Evolutionary conservation across 2,329 filamentous ascomycete species (phyloP).

Genomic region (Arthroderma uncinatum): DNA sequence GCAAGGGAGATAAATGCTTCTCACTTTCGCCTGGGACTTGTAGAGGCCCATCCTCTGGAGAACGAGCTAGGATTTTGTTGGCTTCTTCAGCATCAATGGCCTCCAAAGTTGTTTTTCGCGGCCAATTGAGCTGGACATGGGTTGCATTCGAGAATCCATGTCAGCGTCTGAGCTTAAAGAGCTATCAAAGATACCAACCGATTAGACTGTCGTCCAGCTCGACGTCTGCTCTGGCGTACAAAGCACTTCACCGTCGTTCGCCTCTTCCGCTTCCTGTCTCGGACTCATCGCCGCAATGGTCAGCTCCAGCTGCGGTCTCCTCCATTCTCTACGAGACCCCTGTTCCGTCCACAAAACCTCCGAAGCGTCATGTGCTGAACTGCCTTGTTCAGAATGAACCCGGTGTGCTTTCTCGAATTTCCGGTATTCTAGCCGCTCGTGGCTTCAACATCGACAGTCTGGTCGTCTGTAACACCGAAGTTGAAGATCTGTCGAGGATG

Average conservation of each 20-base stretch:
- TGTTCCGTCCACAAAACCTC: slow-evolving; percentile 65
- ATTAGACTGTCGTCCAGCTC: slow-evolving; percentile 39
- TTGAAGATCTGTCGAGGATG: slow-evolving; percentile 94
- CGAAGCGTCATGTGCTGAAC: slow-evolving; percentile 93
- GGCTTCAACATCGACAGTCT: slow-evolving; percentile 99
- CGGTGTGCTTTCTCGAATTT: slow-evolving; percentile 89
- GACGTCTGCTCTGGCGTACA: slow-evolving; percentile 92
- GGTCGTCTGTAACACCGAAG: slow-evolving; percentile 95
- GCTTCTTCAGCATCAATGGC: not conserved
- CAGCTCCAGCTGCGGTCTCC: slow-evolving; percentile 84
- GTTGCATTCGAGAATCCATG: not conserved
- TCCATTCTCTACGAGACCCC: slow-evolving; percentile 99
- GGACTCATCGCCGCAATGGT: slow-evolving; percentile 66
- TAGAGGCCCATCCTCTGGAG: not conserved
- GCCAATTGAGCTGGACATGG: not conserved
- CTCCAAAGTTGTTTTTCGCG: not conserved
- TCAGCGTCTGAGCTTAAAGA: slow-evolving; percentile 2
- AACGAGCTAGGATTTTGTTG: not conserved
- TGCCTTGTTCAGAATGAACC: slow-evolving; percentile 98
- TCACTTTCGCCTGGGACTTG: not conserved
- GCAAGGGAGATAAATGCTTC: not conserved
- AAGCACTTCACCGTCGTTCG: slow-evolving; percentile 84
- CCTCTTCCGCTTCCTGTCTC: slow-evolving; percentile 71
- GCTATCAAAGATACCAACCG: slow-evolving; percentile 3
- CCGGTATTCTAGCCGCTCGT: slow-evolving; percentile 85